Conservation (phyloP, 371 early-diverging fungal genomes). For the Antonospora locustae region DNA sequence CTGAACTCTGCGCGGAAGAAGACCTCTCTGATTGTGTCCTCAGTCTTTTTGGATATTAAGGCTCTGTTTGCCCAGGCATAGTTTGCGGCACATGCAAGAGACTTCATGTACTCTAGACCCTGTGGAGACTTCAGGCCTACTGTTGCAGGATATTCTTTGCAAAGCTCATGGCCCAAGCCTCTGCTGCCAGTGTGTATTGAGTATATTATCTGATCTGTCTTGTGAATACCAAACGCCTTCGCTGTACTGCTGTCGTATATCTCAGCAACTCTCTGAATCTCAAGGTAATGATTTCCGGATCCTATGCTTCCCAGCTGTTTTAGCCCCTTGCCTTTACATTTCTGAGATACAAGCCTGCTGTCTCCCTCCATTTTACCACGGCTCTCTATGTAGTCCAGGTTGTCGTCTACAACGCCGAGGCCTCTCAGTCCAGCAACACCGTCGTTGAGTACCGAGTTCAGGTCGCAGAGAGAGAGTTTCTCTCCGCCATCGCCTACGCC, state of each 20-base stretch:
- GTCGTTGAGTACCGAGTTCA: not conserved
- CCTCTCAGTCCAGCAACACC: not conserved
- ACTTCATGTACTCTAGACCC: slow-evolving; percentile 35
- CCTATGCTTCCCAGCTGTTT: slow-evolving; percentile 51
- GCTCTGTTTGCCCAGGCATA: slow-evolving; percentile 54
- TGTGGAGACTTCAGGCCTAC: slow-evolving; percentile 7
- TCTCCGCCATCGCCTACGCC: slow-evolving; percentile 18
- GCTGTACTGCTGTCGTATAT: slow-evolving; percentile 38
- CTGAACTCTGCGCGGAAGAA: slow-evolving; percentile 19
- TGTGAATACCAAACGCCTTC: slow-evolving; percentile 22
- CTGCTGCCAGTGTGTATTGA: slow-evolving; percentile 53
- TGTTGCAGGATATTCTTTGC: slow-evolving; percentile 24
- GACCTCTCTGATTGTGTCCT: slow-evolving; percentile 24
- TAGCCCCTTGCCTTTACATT: slow-evolving; percentile 39
- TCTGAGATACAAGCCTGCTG: slow-evolving; percentile 34
- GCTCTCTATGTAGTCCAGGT: slow-evolving; percentile 39
- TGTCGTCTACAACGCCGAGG: slow-evolving; percentile 20
- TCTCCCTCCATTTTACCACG: slow-evolving; percentile 33
- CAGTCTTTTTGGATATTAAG: slow-evolving; percentile 36
- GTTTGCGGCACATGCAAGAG: slow-evolving; percentile 48
- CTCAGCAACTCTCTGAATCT: slow-evolving; percentile 49
- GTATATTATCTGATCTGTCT: slow-evolving; percentile 37
- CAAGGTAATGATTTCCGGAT: slow-evolving; percentile 55
- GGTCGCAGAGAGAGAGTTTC: not conserved
- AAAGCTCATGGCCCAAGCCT: slow-evolving; percentile 48